Percentiles rank a stretch among this genome's conserved stretches.
Conservation (phyloP, 768 basidiomycete species). For the Botryobasidium botryosum region DNA sequence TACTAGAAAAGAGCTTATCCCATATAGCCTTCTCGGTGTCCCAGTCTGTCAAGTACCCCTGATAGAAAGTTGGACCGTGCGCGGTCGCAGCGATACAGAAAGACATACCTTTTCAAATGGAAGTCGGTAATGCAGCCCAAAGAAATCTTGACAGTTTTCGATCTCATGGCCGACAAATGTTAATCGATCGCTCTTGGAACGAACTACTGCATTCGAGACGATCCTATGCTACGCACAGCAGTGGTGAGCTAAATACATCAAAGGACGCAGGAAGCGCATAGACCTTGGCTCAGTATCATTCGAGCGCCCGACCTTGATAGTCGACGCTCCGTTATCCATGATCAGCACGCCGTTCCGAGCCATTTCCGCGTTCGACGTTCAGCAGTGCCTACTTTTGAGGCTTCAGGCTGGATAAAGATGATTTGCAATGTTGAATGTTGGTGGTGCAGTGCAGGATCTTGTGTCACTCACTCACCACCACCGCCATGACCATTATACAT, state of each 20-base stretch:
- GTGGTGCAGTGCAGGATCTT: too few relatives aligned
- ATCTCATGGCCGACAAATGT: slow-evolving; percentile 73
- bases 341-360: too few relatives aligned
- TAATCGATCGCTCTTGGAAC: slow-evolving; percentile 64
- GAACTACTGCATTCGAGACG: slow-evolving; percentile 65
- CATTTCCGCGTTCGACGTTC: too few relatives aligned
- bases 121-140: slow-evolving; percentile 63
- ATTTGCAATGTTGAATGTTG: too few relatives aligned
- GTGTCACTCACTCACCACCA: too few relatives aligned
- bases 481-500: too few relatives aligned
- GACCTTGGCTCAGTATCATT: slow-evolving; percentile 20
- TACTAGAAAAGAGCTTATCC: slow-evolving; percentile 73
- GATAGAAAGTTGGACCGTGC: slow-evolving; percentile 16
- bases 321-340: slow-evolving; percentile 76
- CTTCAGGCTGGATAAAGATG: too few relatives aligned
- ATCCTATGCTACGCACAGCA: slow-evolving; percentile 34
- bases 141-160: slow-evolving; percentile 55
- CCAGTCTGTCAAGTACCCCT: slow-evolving; percentile 94
- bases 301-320: slow-evolving; percentile 57
- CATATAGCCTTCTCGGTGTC: slow-evolving; percentile 88
- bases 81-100: slow-evolving; percentile 5
- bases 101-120: slow-evolving; percentile 70
- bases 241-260: slow-evolving; percentile 4
- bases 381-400: too few relatives aligned
- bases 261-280: too few relatives aligned